A percentile compares a stretch with the other conserved stretches of the same genome.
Conservation (phyloP, 805 yeast genomes). For the Zygosaccharomyces gambellarensis region DNA sequence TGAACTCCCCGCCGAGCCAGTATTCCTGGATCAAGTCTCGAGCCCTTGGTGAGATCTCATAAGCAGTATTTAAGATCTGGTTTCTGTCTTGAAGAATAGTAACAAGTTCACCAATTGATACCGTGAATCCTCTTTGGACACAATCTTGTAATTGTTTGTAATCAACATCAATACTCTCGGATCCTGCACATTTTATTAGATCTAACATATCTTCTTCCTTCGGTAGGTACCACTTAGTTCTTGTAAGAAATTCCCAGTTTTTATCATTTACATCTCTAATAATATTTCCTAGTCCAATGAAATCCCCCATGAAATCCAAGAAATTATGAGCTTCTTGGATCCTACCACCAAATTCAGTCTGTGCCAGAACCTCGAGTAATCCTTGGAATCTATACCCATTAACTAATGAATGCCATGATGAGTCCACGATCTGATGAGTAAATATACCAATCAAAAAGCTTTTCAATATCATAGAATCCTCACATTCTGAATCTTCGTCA, state of each 20-base stretch:
- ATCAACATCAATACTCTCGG: constrained; percentile 29
- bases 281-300: constrained; percentile 43
- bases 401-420: constrained; percentile 61
- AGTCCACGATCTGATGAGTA: constrained; percentile 60
- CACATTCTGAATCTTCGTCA: constrained; percentile 8
- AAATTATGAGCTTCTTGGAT: constrained; percentile 46
- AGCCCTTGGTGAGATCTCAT: constrained; percentile 19
- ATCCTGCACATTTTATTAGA: constrained; percentile 39
- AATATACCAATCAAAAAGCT: constrained; percentile 56
- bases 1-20: constrained; percentile 29
- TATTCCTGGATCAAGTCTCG: constrained; percentile 23
- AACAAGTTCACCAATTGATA: constrained; percentile 43
- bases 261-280: constrained; percentile 13
- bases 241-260: constrained; percentile 23
- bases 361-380: constrained; percentile 45
- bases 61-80: constrained; percentile 14
- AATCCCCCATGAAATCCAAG: constrained; percentile 63
- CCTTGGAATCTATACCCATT: constrained; percentile 40
- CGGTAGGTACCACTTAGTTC: constrained; percentile 42
- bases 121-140: constrained; percentile 51
- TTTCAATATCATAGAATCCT: constrained; percentile 37
- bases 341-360: constrained; percentile 52
- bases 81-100: constrained; percentile 12
- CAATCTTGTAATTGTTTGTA: constrained; percentile 42
- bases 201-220: constrained; percentile 37